phyloP scores from a whole-genome alignment of 352 stramenopile species.

The Phytophthora pluvialis region DNA sequence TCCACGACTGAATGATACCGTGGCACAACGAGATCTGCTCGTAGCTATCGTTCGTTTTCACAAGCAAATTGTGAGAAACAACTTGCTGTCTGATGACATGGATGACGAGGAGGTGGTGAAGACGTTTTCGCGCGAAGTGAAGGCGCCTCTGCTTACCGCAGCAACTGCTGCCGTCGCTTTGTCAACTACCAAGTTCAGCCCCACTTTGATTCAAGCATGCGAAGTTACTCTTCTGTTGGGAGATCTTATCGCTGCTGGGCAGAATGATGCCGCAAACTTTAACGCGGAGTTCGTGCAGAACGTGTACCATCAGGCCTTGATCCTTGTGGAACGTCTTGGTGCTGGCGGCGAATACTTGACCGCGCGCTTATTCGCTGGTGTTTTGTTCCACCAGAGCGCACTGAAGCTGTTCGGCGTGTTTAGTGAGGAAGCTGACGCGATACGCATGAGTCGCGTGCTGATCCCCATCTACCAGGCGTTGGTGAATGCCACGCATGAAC shows the following conservation, averaged over 20 bases:
- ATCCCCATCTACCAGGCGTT: conserved; percentile 75
- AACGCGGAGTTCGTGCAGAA: conserved; percentile 35
- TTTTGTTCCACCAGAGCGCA: conserved; percentile 56
- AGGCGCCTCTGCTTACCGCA: conserved; percentile 26
- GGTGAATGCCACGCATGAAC: conserved; percentile 57
- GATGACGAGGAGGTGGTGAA: conserved; percentile 57
- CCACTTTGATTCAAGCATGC: conserved; percentile 41
- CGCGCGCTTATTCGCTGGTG: conserved; percentile 44
- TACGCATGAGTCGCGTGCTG: conserved; percentile 56
- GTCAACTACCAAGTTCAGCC: conserved; percentile 26
- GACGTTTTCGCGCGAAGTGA: conserved; percentile 35
- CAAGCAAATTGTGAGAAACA: conserved; percentile 30
- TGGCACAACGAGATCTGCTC: conserved; percentile 38
- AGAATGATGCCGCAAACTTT: conserved; percentile 12
- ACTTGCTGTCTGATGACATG: conserved; percentile 52
- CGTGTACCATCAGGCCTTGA: conserved; percentile 50
- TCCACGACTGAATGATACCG: conserved; percentile 16
- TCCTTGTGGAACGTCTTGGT: conserved; percentile 47
- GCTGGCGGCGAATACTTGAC: conserved; percentile 61
- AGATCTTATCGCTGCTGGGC: conserved; percentile 28
- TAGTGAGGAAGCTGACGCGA: conserved; percentile 42
- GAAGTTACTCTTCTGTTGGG: conserved; percentile 35
- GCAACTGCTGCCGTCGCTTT: conserved; percentile 13
- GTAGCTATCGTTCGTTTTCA: conserved; percentile 43
- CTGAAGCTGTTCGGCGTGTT: conserved; percentile 58